These are phyloP conservation scores for Aspergillus cristatus DNA, from an alignment of 495 filamentous ascomycete genomes.

Conservation along the genomic window DNA sequence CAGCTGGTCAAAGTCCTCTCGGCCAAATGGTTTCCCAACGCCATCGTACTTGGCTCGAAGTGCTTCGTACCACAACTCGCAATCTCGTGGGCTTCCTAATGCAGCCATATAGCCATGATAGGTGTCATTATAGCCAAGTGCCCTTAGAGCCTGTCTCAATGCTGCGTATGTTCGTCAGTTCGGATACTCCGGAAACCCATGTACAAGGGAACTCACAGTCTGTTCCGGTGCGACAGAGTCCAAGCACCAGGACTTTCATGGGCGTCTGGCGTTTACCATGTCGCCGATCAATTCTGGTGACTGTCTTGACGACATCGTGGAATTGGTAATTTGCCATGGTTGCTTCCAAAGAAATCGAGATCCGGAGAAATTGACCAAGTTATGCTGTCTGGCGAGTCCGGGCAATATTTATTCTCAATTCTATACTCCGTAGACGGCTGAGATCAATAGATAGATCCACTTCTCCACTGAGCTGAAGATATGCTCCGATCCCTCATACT, in stretches of 20 bases:
- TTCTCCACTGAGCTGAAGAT: no score
- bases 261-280: neutral
- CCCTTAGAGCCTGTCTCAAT: conserved; percentile 4
- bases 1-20: conserved; percentile 42
- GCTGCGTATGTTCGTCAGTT: neutral
- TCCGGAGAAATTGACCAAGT: no score
- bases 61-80: conserved; percentile 35
- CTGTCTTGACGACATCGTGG: neutral
- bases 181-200: neutral
- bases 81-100: conserved; percentile 7
- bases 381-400: no score
- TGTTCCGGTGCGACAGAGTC: conserved; percentile 5
- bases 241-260: conserved; percentile 5
- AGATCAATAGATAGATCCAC: no score
- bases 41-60: conserved; percentile 40
- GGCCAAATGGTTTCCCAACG: conserved; percentile 30
- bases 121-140: conserved; percentile 6
- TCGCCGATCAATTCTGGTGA: conserved; percentile 2
- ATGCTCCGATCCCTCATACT: no score
- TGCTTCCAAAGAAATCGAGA: no score
- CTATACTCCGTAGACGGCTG: no score
- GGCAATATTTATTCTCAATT: no score
- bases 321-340: neutral
- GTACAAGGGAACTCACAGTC: neutral
- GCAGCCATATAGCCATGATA: conserved; percentile 6